Evolutionary conservation across 345 rosid species (phyloP).

Genomic region (Eutrema japonicum): DNA sequence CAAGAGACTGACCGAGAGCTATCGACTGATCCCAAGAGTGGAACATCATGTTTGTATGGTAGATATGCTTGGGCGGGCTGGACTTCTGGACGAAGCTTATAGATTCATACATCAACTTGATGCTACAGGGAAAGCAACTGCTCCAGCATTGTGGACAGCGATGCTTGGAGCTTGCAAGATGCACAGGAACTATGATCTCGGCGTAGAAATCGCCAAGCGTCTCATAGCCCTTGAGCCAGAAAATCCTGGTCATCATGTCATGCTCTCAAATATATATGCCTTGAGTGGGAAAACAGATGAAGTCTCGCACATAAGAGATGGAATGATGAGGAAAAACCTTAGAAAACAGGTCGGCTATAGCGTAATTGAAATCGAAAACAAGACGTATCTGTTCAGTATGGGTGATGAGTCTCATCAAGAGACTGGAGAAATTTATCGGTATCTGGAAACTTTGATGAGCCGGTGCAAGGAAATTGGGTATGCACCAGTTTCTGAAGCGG

Average conservation of each 20-base stretch:
- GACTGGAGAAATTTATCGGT: conserved; percentile 55
- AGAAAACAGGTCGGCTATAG: conserved; percentile 85
- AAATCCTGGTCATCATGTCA: conserved; percentile 87
- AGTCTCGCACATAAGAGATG: conserved; percentile 65
- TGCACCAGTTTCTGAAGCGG: conserved; percentile 54
- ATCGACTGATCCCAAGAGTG: conserved; percentile 55
- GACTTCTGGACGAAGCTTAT: conserved; percentile 67
- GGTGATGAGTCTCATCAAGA: conserved; percentile 73
- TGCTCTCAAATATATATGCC: conserved; percentile 84
- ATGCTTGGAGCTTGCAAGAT: conserved; percentile 97
- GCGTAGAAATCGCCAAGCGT: conserved; percentile 71
- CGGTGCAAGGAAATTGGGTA: conserved; percentile 74
- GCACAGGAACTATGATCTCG: conserved; percentile 79
- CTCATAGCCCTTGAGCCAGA: conserved; percentile 73
- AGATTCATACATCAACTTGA: conserved; percentile 51
- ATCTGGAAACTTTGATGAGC: conserved; percentile 67
- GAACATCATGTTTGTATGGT: conserved; percentile 87
- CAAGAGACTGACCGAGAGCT: conserved; percentile 58
- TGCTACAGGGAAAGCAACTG: conserved; percentile 47
- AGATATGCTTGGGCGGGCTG: conserved; percentile 90
- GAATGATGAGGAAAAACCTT: conserved; percentile 62
- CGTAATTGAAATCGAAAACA: conserved; percentile 57
- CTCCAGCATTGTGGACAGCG: conserved; percentile 87
- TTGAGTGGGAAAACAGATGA: conserved; percentile 71
- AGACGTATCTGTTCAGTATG: conserved; percentile 71